Conservation (phyloP, 78 protist genomes). For the Tieghemostelium lacteum region DNA sequence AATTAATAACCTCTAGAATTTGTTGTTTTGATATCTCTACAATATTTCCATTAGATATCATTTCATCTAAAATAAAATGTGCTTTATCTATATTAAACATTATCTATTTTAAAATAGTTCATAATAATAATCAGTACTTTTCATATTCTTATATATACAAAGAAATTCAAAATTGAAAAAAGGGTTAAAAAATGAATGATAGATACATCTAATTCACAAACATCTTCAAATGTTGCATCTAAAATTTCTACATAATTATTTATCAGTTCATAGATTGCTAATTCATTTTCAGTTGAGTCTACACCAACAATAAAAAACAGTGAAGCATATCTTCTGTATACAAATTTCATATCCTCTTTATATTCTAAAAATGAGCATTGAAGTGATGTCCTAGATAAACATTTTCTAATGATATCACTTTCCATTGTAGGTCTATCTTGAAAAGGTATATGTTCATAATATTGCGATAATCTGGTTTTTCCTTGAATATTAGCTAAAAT, state of each 20-base stretch:
- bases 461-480: conserved; percentile 96
- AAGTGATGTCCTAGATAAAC: conserved; percentile 88
- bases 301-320: conserved; percentile 97
- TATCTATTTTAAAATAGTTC: conserved; percentile 54
- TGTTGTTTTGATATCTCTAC: conserved; percentile 83
- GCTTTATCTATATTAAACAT: conserved; percentile 98
- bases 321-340: conserved; percentile 96
- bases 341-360: conserved; percentile 80
- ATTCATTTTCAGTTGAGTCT: conserved; percentile 90
- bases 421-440: conserved; percentile 88
- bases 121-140: background rate
- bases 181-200: background rate
- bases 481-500: conserved; percentile 97
- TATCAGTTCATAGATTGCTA: conserved; percentile 95
- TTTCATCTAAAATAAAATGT: conserved; percentile 97
- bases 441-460: conserved; percentile 84
- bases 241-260: conserved; percentile 95
- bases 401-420: conserved; percentile 93
- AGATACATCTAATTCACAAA: conserved; percentile 84
- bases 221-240: conserved; percentile 93
- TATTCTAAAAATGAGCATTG: conserved; percentile 96
- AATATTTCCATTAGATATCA: conserved; percentile 94
- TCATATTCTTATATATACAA: too few species aligned
- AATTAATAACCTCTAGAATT: conserved; percentile 39
- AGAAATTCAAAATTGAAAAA: background rate